Conservation (phyloP, 192 early-diverging fungal species). For the Piromyces sp. region DNA sequence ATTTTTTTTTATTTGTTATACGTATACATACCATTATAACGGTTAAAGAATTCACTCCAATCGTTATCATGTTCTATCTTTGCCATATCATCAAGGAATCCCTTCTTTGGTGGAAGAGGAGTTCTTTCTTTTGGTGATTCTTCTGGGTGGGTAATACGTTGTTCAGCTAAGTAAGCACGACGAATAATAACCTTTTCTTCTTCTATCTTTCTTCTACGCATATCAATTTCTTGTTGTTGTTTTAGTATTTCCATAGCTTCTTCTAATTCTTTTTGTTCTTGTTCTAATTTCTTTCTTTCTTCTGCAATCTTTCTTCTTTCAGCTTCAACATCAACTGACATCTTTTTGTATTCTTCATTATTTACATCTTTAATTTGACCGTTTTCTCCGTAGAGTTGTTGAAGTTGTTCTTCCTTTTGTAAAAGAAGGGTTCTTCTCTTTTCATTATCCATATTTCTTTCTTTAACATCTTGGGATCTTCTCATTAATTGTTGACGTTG, state of each 20-base stretch:
- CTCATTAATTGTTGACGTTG: neutral
- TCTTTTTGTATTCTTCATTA: neutral
- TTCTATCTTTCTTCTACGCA: neutral
- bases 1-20: neutral
- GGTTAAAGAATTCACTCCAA: neutral
- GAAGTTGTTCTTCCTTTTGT: neutral
- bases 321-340: neutral
- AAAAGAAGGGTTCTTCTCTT: neutral
- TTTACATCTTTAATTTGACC: neutral
- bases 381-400: neutral
- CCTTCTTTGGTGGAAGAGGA: neutral
- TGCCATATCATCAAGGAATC: neutral
- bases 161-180: neutral
- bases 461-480: neutral
- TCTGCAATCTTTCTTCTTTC: neutral
- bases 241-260: neutral
- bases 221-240: neutral
- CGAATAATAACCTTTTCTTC: neutral
- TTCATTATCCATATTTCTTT: neutral
- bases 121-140: neutral
- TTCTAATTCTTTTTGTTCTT: neutral
- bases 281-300: neutral
- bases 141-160: neutral
- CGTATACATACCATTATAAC: neutral
- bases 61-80: neutral